phyloP scores from a whole-genome alignment of 192 early-diverging fungal species.

The Dimargaris verticillata region DNA sequence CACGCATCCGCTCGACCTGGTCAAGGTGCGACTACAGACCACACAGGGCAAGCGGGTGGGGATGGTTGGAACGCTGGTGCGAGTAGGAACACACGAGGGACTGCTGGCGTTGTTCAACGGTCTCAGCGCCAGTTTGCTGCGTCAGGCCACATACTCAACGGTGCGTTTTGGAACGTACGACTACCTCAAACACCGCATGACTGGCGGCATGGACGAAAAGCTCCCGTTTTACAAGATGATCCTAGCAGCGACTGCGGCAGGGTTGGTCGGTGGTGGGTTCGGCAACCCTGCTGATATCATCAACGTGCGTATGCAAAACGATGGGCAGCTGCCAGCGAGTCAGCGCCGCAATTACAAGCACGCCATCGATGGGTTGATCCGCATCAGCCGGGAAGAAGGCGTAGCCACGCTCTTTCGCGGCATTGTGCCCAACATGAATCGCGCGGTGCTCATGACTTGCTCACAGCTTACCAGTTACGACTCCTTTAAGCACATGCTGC shows the following conservation, averaged over 20 bases:
- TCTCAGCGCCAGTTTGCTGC: slow-evolving; percentile 49
- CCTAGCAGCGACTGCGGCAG: slow-evolving; percentile 20
- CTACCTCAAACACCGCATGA: slow-evolving; percentile 35
- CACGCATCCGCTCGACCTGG: slow-evolving; percentile 68
- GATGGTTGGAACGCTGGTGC: slow-evolving; percentile 54
- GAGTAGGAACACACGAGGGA: slow-evolving; percentile 52
- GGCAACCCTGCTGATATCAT: slow-evolving; percentile 72
- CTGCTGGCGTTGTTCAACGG: slow-evolving; percentile 49
- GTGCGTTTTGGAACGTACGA: slow-evolving; percentile 66
- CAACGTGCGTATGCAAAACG: slow-evolving; percentile 68
- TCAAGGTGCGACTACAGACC: slow-evolving; percentile 87
- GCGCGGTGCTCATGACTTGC: slow-evolving; percentile 74
- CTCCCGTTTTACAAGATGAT: slow-evolving; percentile 28
- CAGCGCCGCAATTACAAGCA: slow-evolving; percentile 56
- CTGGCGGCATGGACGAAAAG: slow-evolving; percentile 14
- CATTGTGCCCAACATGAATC: slow-evolving; percentile 70
- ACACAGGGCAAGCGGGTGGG: slow-evolving; percentile 38
- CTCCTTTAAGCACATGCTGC: slow-evolving; percentile 51
- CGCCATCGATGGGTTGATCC: slow-evolving; percentile 50
- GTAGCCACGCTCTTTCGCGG: slow-evolving; percentile 67
- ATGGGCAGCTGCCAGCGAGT: slow-evolving; percentile 43
- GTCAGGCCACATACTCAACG: slow-evolving; percentile 69
- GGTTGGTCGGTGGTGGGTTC: slow-evolving; percentile 41
- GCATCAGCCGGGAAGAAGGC: slow-evolving; percentile 70
- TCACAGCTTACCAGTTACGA: slow-evolving; percentile 64